A percentile compares a stretch with the other conserved stretches of the same genome.
These are phyloP conservation scores for Starmerella tilneyi DNA, from an alignment of 805 yeast genomes.

Conservation along the genomic window DNA sequence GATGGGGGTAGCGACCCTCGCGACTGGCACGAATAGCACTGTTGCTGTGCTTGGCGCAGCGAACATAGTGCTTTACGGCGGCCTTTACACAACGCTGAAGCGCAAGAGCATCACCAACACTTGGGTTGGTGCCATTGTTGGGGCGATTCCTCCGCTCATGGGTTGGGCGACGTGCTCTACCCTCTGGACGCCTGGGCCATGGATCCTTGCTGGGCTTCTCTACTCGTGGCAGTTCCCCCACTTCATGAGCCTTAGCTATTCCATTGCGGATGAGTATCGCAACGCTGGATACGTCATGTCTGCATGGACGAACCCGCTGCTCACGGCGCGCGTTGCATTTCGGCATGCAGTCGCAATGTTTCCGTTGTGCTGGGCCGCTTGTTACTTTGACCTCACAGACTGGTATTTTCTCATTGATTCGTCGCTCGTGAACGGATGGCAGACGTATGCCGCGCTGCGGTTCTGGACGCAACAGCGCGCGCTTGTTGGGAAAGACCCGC, in stretches of 20 bases:
- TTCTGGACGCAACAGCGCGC: slow-evolving; percentile 72
- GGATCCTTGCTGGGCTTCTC: slow-evolving; percentile 81
- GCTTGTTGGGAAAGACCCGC: slow-evolving; percentile 32
- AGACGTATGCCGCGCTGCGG: slow-evolving; percentile 62
- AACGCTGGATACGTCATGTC: slow-evolving; percentile 97
- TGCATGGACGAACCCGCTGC: slow-evolving; percentile 79
- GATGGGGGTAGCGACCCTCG: slow-evolving; percentile 57
- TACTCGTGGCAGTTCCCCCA: slow-evolving; percentile 99
- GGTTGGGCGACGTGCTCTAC: slow-evolving; percentile 87
- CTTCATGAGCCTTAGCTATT: slow-evolving; percentile 83
- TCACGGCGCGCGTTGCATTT: slow-evolving; percentile 88
- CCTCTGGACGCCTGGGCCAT: slow-evolving; percentile 76
- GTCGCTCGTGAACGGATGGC: slow-evolving; percentile 73
- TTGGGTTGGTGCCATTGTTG: slow-evolving; percentile 98
- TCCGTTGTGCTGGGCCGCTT: slow-evolving; percentile 77
- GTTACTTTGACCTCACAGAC: slow-evolving; percentile 74
- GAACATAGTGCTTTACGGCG: slow-evolving; percentile 75
- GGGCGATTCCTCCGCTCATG: slow-evolving; percentile 97
- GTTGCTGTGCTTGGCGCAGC: slow-evolving; percentile 73
- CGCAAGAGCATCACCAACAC: slow-evolving; percentile 78
- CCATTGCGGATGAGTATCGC: slow-evolving; percentile 76
- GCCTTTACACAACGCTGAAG: slow-evolving; percentile 85
- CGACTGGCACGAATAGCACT: slow-evolving; percentile 71
- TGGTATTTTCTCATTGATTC: slow-evolving; percentile 73
- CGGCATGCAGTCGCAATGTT: slow-evolving; percentile 88